Base-by-base conservation (phyloP, 2,329 filamentous ascomycete species). In the Dothistroma septosporum region DNA sequence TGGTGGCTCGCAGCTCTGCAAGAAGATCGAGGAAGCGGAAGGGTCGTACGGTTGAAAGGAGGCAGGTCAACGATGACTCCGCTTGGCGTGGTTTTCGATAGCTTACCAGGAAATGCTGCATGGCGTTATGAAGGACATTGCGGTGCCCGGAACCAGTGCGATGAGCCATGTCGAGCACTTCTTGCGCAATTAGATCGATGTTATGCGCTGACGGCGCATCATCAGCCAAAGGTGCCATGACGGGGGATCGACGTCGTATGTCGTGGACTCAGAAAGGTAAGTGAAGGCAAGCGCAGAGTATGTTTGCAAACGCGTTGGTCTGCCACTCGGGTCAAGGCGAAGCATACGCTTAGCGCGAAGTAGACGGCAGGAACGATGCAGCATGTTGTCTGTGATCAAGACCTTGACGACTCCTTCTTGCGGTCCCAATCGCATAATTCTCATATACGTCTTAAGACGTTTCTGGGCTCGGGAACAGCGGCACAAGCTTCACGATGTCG, bases 21-120 rank as follows among this genome's bases (percentile, higher is more conserved):
- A 41, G 41, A 9, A 57, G 44, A 16, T 57, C 55, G 1, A 57
- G 55, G 41, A 57, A 49, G 41, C 55, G 55, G 37, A 57, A 57
- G 4, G 55, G 55, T 7, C 12, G 10, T 10, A 46, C 22, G 21
- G 33, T 19, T 24, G 24, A 28, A 2, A 3, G 24, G 6, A 28
- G 24, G 24, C 24, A 28, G 24, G 24, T 6, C 24, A 28, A 28
- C 24, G 24, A 28, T 28, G 24, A 28, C 6, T 6, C 6, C 24
- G 35, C 35, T 22, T 37, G 28, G 19, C 47, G 22, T 21, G 47
- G 7, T 31, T 5, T 22, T 50, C 5, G n/a, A n/a, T n/a, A 21
- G 6, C 14, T 22, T 14, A 50, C 47, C 16, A 31, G 11, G 3
- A 31, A 50, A 21, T 14, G 21, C 47, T 14, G 6, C 21, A 7